Evolutionary conservation across 2,329 filamentous ascomycete genomes (phyloP).

Genomic region (Aspergillus terreus): DNA sequence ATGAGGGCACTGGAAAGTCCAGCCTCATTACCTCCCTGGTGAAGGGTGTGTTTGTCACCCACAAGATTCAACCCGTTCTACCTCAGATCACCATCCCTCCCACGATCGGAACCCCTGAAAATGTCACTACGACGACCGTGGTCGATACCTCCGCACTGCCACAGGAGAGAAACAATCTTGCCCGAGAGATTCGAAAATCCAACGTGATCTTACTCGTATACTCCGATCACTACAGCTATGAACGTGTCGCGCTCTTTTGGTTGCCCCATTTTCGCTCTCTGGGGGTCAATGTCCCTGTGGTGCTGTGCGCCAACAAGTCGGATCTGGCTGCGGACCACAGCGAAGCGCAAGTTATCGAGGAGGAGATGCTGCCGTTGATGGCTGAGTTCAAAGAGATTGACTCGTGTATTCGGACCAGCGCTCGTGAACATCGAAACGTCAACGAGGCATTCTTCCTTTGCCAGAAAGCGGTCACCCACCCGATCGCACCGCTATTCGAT

Average conservation of each 20-base stretch:
- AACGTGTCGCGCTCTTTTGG: conserved; percentile 95
- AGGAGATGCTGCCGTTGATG: conserved; percentile 98
- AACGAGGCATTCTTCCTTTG: conserved; percentile 97
- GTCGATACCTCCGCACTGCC: conserved; percentile 95
- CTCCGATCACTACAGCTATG: conserved; percentile 98
- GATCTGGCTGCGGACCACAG: conserved; percentile 72
- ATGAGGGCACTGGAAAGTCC: conserved; percentile 92
- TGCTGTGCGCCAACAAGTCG: conserved; percentile 96
- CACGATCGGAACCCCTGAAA: conserved; percentile 87
- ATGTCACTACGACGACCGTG: conserved; percentile 87
- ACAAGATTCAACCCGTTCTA: conserved; percentile 91
- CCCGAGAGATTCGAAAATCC: conserved; percentile 92
- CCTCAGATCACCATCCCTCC: conserved; percentile 94
- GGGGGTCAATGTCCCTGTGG: conserved; percentile 97
- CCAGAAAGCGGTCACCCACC: conserved; percentile 96
- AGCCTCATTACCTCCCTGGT: conserved; percentile 92
- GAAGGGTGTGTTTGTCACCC: conserved; percentile 93
- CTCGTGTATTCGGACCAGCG: conserved; percentile 92
- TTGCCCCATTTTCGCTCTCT: conserved; percentile 96
- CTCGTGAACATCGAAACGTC: conserved; percentile 86
- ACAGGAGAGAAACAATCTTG: conserved; percentile 83
- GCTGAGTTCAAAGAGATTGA: conserved; percentile 98
- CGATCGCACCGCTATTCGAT: conserved; percentile 93
- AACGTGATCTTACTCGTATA: conserved; percentile 97
- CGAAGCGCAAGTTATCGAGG: conserved; percentile 81